These are phyloP conservation scores for Lasiodiplodia theobromae DNA, from an alignment of 2,329 filamentous ascomycete genomes.

Conservation along the genomic window DNA sequence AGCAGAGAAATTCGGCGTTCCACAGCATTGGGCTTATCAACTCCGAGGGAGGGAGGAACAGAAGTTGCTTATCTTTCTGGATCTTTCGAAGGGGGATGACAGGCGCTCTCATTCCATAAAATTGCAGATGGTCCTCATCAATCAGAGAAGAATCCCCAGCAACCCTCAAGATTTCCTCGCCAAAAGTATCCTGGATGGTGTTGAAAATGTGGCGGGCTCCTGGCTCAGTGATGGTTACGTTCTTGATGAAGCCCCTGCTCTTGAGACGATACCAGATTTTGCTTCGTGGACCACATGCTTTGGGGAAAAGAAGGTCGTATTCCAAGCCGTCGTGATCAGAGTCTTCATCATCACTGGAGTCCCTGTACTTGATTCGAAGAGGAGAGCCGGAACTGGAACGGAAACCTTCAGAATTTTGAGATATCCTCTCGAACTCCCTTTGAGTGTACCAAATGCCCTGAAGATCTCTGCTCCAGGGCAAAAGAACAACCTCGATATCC, in stretches of 20 bases:
- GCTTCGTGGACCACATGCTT: conserved; percentile 70
- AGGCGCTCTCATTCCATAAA: conserved; percentile 67
- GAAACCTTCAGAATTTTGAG: conserved; percentile 57
- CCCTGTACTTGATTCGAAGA: conserved; percentile 46
- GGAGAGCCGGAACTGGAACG: conserved; percentile 35
- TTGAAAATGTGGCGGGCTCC: conserved; percentile 73
- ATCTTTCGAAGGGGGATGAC: conserved; percentile 82
- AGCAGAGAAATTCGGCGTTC: conserved; percentile 73
- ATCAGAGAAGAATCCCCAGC: background rate
- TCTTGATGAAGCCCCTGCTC: conserved; percentile 75
- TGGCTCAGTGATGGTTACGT: conserved; percentile 65
- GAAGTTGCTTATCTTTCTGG: conserved; percentile 74
- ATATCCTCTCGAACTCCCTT: conserved; percentile 45
- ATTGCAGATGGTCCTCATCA: conserved; percentile 34
- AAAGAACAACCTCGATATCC: conserved; percentile 77
- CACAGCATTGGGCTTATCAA: conserved; percentile 76
- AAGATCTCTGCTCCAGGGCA: conserved; percentile 70
- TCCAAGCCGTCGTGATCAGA: conserved; percentile 52
- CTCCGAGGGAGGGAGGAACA: conserved; percentile 73
- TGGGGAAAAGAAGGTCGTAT: conserved; percentile 66
- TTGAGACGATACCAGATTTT: conserved; percentile 73
- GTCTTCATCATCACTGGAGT: conserved; percentile 58
- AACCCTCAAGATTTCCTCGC: conserved; percentile 35
- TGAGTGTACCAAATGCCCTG: conserved; percentile 61
- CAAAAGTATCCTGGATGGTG: conserved; percentile 69